Evolutionary conservation across 768 basidiomycete genomes (phyloP).

Genomic region (Cantharellus anzutake): DNA sequence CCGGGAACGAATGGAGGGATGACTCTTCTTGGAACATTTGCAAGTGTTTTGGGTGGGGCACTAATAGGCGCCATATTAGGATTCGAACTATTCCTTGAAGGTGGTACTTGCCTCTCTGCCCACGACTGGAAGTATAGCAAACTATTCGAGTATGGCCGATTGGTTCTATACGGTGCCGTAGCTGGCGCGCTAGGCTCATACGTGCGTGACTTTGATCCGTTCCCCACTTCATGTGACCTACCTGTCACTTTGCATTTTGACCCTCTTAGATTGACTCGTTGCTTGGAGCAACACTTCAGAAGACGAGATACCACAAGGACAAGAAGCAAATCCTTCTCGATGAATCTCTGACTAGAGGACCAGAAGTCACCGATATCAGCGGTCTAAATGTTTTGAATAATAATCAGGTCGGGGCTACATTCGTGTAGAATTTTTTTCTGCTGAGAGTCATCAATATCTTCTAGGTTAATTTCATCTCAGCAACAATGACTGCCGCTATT

Average conservation of each 20-base stretch:
- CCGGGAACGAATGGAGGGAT: slow-evolving; percentile 86
- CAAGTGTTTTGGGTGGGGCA: slow-evolving; percentile 53
- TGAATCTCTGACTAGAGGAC: slow-evolving; percentile 22
- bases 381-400: slow-evolving; percentile 63
- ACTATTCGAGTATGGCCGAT: slow-evolving; percentile 19
- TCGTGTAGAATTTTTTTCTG: not conserved
- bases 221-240: not conserved
- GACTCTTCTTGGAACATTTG: slow-evolving; percentile 51
- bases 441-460: not conserved
- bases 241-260: not conserved
- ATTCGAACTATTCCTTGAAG: slow-evolving; percentile 40
- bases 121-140: slow-evolving; percentile 13
- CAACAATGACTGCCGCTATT: not conserved
- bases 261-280: slow-evolving; percentile 56
- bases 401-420: slow-evolving; percentile 38
- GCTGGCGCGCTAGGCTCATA: slow-evolving; percentile 67
- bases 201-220: slow-evolving; percentile 18
- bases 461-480: slow-evolving; percentile 1
- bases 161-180: slow-evolving; percentile 39
- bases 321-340: slow-evolving; percentile 49
- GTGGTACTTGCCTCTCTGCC: slow-evolving; percentile 26
- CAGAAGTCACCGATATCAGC: slow-evolving; percentile 30
- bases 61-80: slow-evolving; percentile 49
- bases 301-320: slow-evolving; percentile 47
- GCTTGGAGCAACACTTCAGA: slow-evolving; percentile 73